These are phyloP conservation scores for Trichoderma erinaceum DNA, from an alignment of 495 filamentous ascomycete species.

Conservation along the genomic window DNA sequence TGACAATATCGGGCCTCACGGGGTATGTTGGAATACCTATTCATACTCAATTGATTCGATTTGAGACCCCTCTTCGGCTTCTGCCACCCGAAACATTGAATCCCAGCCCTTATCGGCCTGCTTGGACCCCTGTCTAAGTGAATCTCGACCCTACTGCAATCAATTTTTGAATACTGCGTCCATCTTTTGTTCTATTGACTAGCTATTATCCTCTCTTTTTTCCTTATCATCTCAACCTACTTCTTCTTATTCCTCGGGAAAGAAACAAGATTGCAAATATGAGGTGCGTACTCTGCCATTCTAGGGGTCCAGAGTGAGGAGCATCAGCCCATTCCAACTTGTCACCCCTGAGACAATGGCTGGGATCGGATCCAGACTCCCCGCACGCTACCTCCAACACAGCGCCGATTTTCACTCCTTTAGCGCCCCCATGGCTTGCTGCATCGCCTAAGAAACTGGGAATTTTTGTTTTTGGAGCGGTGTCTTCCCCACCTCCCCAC, in stretches of 20 bases:
- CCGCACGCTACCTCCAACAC: neutral
- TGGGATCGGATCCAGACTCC: neutral
- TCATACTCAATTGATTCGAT: neutral
- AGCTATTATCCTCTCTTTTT: neutral
- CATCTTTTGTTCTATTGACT: neutral
- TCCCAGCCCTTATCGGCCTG: neutral
- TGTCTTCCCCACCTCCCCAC: neutral
- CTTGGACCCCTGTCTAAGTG: neutral
- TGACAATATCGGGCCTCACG: too few relatives aligned
- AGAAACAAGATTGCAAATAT: neutral
- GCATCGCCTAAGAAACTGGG: conserved; percentile 4
- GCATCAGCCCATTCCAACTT: neutral
- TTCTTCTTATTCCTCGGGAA: neutral
- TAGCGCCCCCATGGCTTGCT: neutral
- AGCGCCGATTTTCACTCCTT: neutral
- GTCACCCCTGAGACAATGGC: neutral
- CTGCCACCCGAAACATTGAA: neutral
- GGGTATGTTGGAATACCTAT: too few relatives aligned
- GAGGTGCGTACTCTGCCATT: conserved; percentile 5
- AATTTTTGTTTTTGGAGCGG: neutral
- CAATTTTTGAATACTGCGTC: neutral
- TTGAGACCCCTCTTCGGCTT: neutral
- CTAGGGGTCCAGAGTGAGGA: neutral
- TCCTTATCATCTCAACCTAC: neutral
- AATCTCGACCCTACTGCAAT: neutral